phyloP scores from a whole-genome alignment of 495 filamentous ascomycete species.

The Pseudevernia furfuracea region DNA sequence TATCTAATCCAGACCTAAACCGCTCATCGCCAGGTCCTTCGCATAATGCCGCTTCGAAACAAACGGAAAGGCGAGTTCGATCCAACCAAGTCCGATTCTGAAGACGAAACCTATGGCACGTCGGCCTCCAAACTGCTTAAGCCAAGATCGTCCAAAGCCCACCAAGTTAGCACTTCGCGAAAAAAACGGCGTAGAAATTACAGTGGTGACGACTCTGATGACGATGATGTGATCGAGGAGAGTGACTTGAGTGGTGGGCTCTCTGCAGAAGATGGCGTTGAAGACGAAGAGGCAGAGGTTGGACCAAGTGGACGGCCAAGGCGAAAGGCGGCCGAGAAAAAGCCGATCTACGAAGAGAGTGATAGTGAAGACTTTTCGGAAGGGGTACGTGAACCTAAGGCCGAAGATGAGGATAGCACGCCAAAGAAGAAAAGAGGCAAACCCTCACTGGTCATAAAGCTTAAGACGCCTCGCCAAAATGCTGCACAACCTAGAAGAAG shows the following conservation, averaged over 20 bases:
- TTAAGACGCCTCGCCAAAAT: constrained; percentile 26
- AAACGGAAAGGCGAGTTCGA: constrained; percentile 72
- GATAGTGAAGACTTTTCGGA: constrained; percentile 25
- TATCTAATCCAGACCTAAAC: neutral
- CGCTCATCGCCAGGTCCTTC: neutral
- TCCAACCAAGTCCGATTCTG: constrained; percentile 74
- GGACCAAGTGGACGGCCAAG: constrained; percentile 63
- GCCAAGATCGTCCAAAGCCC: constrained; percentile 37
- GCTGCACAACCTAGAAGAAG: constrained; percentile 27
- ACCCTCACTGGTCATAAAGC: constrained; percentile 30
- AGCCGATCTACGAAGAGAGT: constrained; percentile 36
- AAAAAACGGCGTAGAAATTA: constrained; percentile 44
- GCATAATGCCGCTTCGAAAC: constrained; percentile 39
- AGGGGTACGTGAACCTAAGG: constrained; percentile 21
- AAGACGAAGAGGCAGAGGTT: constrained; percentile 55
- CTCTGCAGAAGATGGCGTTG: constrained; percentile 52
- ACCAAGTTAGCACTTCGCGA: constrained; percentile 37
- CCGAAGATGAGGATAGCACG: constrained; percentile 8
- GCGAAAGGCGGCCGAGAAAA: constrained; percentile 52
- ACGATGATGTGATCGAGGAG: constrained; percentile 54
- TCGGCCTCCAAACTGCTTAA: constrained; percentile 34
- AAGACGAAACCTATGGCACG: constrained; percentile 68
- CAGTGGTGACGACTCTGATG: constrained; percentile 47
- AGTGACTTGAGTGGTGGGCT: constrained; percentile 59
- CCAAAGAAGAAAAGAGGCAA: constrained; percentile 34